phyloP scores from a whole-genome alignment of 768 basidiomycete species.

The Butyriboletus loyo region DNA sequence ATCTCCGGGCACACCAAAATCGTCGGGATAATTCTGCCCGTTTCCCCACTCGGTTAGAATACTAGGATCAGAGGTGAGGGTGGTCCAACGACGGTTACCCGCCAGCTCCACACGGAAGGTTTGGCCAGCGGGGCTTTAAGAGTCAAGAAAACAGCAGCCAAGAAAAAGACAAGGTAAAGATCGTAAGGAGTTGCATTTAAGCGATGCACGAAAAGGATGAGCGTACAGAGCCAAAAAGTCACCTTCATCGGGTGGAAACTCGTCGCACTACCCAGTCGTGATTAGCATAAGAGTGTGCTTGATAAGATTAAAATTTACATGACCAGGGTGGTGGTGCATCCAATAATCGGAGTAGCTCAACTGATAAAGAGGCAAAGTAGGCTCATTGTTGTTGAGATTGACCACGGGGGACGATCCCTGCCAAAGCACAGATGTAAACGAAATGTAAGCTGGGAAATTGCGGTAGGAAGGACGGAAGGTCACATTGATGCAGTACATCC shows the following conservation, averaged over 20 bases:
- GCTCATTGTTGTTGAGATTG: not conserved
- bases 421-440: not conserved
- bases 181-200: not conserved
- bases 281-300: not conserved
- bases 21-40: not conserved
- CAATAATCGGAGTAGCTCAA: not conserved
- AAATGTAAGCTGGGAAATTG: not conserved
- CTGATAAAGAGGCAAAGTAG: not conserved
- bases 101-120: slow-evolving; percentile 1
- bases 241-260: not conserved
- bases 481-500: slow-evolving; percentile 13
- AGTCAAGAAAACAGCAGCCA: not conserved
- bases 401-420: not conserved
- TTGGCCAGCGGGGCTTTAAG: slow-evolving; percentile 1
- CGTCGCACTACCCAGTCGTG: not conserved
- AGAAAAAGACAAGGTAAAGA: not conserved
- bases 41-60: slow-evolving; percentile 8
- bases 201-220: not conserved
- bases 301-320: not conserved
- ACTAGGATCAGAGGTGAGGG: not conserved
- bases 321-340: too few relatives aligned
- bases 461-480: not conserved
- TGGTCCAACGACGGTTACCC: not conserved
- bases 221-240: slow-evolving; percentile 10
- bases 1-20: slow-evolving; percentile 1